phyloP scores from a whole-genome alignment of 495 filamentous ascomycete genomes.

The Penicillium desertorum region DNA sequence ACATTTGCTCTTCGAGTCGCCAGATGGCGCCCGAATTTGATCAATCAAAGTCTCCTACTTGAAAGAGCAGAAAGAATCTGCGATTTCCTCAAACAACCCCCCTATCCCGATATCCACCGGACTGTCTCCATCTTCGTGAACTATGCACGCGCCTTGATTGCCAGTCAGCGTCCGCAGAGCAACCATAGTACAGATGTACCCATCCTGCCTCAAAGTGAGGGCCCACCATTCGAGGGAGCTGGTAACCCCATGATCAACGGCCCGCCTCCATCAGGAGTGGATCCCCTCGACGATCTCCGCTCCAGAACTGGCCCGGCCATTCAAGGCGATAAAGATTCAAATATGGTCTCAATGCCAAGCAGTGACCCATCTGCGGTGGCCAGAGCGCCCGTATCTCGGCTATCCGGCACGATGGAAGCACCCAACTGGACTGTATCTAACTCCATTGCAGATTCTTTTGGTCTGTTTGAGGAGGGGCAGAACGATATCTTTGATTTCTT shows the following conservation, averaged over 20 bases:
- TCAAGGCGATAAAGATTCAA: slow-evolving; percentile 23
- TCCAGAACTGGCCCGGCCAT: slow-evolving; percentile 21
- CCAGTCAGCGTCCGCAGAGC: slow-evolving; percentile 31
- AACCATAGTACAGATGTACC: slow-evolving; percentile 22
- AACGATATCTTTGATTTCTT: slow-evolving; percentile 48
- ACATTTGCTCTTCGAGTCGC: slow-evolving; percentile 45
- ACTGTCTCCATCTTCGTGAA: slow-evolving; percentile 47
- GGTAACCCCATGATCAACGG: slow-evolving; percentile 25
- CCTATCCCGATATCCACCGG: slow-evolving; percentile 46
- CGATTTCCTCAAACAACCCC: slow-evolving; percentile 44
- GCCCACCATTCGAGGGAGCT: slow-evolving; percentile 17
- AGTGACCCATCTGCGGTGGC: slow-evolving; percentile 24
- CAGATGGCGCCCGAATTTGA: slow-evolving; percentile 42
- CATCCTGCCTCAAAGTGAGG: slow-evolving; percentile 21
- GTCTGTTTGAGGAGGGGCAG: slow-evolving; percentile 47
- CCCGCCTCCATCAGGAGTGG: slow-evolving; percentile 21
- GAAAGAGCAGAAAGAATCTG: slow-evolving; percentile 40
- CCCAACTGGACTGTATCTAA: slow-evolving; percentile 46
- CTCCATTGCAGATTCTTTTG: slow-evolving; percentile 46
- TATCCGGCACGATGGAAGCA: slow-evolving; percentile 40
- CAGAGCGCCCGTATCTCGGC: slow-evolving; percentile 33
- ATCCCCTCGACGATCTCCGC: slow-evolving; percentile 24
- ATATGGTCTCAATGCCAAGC: slow-evolving; percentile 23
- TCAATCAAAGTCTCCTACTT: slow-evolving; percentile 37
- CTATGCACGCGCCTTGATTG: slow-evolving; percentile 42